Conservation (phyloP, 2,329 filamentous ascomycete species). For the Pseudocercospora ulei region DNA sequence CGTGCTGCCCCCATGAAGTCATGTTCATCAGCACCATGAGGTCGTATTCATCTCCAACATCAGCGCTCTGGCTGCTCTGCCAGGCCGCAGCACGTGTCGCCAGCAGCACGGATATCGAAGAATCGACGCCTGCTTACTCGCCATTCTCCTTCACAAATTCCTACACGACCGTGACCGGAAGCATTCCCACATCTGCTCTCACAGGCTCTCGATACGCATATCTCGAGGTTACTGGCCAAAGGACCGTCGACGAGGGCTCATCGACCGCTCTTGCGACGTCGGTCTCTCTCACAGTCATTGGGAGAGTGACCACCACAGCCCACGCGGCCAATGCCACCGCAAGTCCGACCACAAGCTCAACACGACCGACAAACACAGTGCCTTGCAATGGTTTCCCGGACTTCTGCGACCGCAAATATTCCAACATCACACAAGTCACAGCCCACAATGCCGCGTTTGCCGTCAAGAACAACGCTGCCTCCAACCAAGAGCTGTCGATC, state of each 20-base stretch:
- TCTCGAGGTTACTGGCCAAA: constrained; percentile 24
- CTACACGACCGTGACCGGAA: constrained; percentile 22
- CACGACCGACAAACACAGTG: constrained; percentile 55
- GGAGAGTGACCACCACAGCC: constrained; percentile 9
- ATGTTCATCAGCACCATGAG: no score
- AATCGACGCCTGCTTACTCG: constrained; percentile 6
- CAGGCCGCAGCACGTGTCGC: constrained; percentile 33
- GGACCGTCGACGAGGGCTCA: constrained; percentile 18
- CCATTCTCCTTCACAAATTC: constrained; percentile 26
- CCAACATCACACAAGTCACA: constrained; percentile 69
- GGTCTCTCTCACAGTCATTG: constrained; percentile 23
- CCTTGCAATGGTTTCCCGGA: constrained; percentile 67
- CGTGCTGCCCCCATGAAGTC: no score
- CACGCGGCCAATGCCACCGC: constrained; percentile 22
- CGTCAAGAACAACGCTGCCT: constrained; percentile 57
- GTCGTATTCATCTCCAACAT: constrained; percentile 1
- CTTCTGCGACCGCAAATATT: constrained; percentile 65
- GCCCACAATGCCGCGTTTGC: constrained; percentile 77
- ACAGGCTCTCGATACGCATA: constrained; percentile 29
- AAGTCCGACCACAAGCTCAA: constrained; percentile 26
- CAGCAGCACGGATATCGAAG: constrained; percentile 3
- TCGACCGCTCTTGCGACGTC: constrained; percentile 34
- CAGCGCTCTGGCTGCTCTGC: constrained; percentile 29
- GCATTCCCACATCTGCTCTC: constrained; percentile 23
- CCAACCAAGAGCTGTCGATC: constrained; percentile 64